Percentiles rank a stretch among this genome's conserved stretches.
These are phyloP conservation scores for Diaporthe destruens DNA, from an alignment of 2,329 filamentous ascomycete genomes.

Conservation along the genomic window DNA sequence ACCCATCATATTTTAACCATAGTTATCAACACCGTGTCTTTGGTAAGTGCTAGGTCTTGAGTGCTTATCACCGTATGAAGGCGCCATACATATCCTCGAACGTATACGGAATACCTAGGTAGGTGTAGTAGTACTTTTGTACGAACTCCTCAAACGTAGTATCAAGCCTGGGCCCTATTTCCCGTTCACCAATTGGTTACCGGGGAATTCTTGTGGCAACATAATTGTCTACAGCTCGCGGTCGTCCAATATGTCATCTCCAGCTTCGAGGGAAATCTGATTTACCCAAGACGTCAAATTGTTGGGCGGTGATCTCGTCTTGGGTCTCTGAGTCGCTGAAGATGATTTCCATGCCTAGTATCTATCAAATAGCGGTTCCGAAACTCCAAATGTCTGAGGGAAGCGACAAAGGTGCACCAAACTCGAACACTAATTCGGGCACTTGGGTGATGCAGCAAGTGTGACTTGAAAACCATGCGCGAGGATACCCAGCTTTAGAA, in stretches of 20 bases:
- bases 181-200: slow-evolving; percentile 30
- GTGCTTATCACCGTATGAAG: too few relatives aligned
- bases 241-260: slow-evolving; percentile 11
- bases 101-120: too few relatives aligned
- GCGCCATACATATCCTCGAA: too few relatives aligned
- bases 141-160: too few relatives aligned
- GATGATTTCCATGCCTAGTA: slow-evolving; percentile 44
- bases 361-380: slow-evolving; percentile 44
- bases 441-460: background rate
- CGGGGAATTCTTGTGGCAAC: background rate
- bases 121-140: too few relatives aligned
- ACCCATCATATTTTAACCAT: too few relatives aligned
- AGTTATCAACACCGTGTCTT: too few relatives aligned
- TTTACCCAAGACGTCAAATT: slow-evolving; percentile 43
- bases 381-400: slow-evolving; percentile 45
- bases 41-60: too few relatives aligned
- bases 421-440: slow-evolving; percentile 14
- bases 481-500: background rate
- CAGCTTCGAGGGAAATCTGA: background rate
- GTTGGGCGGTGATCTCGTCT: slow-evolving; percentile 45
- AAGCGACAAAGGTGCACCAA: background rate
- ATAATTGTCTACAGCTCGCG: background rate
- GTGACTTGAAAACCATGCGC: background rate
- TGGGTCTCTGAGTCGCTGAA: slow-evolving; percentile 42
- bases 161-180: slow-evolving; percentile 46